Conservation (phyloP, 352 stramenopile species). For the Peronosclerospora sorghi region DNA sequence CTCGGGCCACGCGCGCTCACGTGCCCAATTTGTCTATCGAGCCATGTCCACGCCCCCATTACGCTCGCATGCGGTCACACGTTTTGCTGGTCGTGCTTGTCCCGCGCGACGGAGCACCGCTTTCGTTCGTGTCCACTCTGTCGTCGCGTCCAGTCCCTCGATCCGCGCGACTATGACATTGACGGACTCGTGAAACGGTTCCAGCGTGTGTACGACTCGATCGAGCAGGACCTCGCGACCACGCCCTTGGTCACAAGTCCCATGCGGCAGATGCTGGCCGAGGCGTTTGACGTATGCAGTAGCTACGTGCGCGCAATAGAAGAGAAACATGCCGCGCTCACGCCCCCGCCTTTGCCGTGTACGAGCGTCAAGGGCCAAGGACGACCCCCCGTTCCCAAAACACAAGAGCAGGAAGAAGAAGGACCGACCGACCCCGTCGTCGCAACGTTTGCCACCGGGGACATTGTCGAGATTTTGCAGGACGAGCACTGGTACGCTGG, state of each 20-base stretch:
- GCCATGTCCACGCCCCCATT: constrained; percentile 55
- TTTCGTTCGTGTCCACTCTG: constrained; percentile 38
- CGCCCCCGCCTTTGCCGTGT: too few species aligned
- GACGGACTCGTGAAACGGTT: constrained; percentile 70
- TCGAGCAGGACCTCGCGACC: constrained; percentile 36
- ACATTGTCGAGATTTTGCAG: constrained; percentile 47
- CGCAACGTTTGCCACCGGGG: constrained; percentile 6
- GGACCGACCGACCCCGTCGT: too few species aligned
- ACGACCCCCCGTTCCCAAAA: too few species aligned
- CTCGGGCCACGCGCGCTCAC: constrained; percentile 31
- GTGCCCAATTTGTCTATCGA: constrained; percentile 61
- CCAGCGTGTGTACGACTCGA: constrained; percentile 54
- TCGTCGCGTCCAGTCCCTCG: constrained; percentile 54
- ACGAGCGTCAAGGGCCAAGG: too few species aligned
- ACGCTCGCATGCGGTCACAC: constrained; percentile 62
- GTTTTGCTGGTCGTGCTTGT: constrained; percentile 77
- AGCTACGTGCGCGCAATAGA: constrained; percentile 37
- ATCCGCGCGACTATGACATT: constrained; percentile 73
- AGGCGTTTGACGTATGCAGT: constrained; percentile 52
- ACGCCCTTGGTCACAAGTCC: constrained; percentile 39
- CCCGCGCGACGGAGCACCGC: constrained; percentile 53
- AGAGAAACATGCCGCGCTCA: constrained; percentile 47
- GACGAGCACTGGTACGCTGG: constrained; percentile 32
- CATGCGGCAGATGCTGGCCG: constrained; percentile 61
- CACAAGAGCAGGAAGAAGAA: too few species aligned